Percentiles rank a stretch among this genome's conserved stretches.
Evolutionary conservation across 768 basidiomycete genomes (phyloP).

Genomic region (Infundibulicybe gibba): DNA sequence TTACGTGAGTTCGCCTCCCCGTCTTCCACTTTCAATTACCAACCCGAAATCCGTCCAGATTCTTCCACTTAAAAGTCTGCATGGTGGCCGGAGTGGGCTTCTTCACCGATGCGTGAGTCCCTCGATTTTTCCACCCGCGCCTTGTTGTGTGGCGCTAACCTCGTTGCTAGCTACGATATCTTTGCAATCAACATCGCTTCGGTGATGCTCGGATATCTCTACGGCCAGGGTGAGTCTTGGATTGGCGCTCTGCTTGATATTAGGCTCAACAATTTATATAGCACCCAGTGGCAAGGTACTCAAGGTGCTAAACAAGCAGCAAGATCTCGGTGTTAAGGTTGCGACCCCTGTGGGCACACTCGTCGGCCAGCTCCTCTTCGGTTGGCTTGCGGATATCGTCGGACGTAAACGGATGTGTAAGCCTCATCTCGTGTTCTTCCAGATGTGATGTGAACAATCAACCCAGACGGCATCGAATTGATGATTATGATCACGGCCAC

Average conservation of each 20-base stretch:
- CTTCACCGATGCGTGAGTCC: conserved; percentile 77
- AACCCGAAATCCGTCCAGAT: conserved; percentile 26
- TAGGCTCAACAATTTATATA: background rate
- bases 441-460: conserved; percentile 1
- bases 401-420: conserved; percentile 81
- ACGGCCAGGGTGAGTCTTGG: conserved; percentile 36
- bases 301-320: conserved; percentile 52
- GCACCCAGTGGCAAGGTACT: conserved; percentile 23
- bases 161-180: conserved; percentile 60
- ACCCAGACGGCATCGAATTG: conserved; percentile 63
- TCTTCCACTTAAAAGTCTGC: conserved; percentile 83
- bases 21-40: conserved; percentile 18
- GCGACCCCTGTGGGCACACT: conserved; percentile 76
- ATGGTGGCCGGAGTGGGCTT: conserved; percentile 78
- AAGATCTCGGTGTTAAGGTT: conserved; percentile 75
- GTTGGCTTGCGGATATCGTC: conserved; percentile 73
- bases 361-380: conserved; percentile 73
- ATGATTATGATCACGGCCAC: conserved; percentile 81
- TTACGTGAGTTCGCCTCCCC: conserved; percentile 51
- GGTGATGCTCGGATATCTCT: conserved; percentile 81
- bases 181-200: conserved; percentile 89
- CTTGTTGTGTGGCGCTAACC: background rate
- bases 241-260: background rate
- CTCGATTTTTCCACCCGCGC: background rate
- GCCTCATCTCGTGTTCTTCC: conserved; percentile 16